phyloP scores from a whole-genome alignment of 2,329 filamentous ascomycete species.

The Cryphonectria naterciae region DNA sequence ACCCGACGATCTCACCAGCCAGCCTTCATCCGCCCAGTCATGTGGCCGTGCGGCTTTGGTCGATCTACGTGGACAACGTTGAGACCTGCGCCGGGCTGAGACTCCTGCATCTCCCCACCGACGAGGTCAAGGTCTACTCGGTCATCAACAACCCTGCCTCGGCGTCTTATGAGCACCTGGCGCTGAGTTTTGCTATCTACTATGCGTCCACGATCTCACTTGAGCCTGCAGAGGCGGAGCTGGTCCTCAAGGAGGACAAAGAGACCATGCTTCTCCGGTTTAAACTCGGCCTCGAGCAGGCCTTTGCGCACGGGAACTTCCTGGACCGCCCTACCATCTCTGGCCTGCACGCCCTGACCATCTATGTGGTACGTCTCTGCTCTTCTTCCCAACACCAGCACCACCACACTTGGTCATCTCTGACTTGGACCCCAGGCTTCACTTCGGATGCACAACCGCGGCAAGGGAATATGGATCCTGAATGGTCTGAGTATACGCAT shows the following conservation, averaged over 20 bases:
- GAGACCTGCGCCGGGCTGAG: slow-evolving; percentile 37
- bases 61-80: slow-evolving; percentile 36
- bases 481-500: slow-evolving; percentile 51
- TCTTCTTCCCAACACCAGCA: background rate
- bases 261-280: slow-evolving; percentile 35
- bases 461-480: slow-evolving; percentile 45
- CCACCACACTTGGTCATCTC: slow-evolving; percentile 23
- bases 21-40: slow-evolving; percentile 34
- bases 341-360: slow-evolving; percentile 41
- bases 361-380: slow-evolving; percentile 43
- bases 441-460: slow-evolving; percentile 40
- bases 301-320: slow-evolving; percentile 44
- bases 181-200: slow-evolving; percentile 55
- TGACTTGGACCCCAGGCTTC: slow-evolving; percentile 35
- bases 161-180: slow-evolving; percentile 37
- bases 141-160: slow-evolving; percentile 37
- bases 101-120: slow-evolving; percentile 37
- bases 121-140: slow-evolving; percentile 40
- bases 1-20: slow-evolving; percentile 22
- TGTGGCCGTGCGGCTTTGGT: slow-evolving; percentile 39
- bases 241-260: slow-evolving; percentile 33
- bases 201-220: slow-evolving; percentile 50
- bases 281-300: slow-evolving; percentile 43
- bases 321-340: slow-evolving; percentile 44
- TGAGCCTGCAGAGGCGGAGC: slow-evolving; percentile 41